Base-by-base conservation (phyloP, 2,329 filamentous ascomycete genomes). In the Xylariaceae sp. region DNA sequence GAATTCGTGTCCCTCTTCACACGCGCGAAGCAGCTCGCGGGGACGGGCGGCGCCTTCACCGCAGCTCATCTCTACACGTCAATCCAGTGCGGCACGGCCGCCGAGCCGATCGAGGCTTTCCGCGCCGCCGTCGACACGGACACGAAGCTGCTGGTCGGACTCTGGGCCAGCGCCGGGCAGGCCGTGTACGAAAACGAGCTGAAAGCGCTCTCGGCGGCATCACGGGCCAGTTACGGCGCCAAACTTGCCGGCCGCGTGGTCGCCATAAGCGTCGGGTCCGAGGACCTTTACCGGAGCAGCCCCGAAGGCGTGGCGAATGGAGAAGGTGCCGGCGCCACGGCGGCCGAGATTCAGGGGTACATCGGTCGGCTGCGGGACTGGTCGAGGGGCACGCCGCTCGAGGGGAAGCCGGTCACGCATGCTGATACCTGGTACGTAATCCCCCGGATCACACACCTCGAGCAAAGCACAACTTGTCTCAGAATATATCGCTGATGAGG, bases 1-100 rank as follows among this genome's bases (percentile, higher is more conserved):
- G 65, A 69, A 46, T 72, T 66, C 52, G 53, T 63, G 48, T 50
- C 50, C 23, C 59, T 70, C 39, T 72, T 73, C 59, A 56, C 61
- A 36, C 62, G 64, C 26, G 69, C 67, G 24, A 65, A 65, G 52
- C 59, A 56, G 37, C 58, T 71, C 2, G 55, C 60, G 1, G 62
- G 63, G 19, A 44, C 56, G 7, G n/a, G n/a, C 21, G 44, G 53
- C 7, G 58, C 61, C 38, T 72, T 71, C 59, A 65, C 62, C 34
- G 67, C 67, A 40, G 69, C 67, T 35, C 65, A 69, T 40, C 58
- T 73, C 18, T 72, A 59, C 41, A 60, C 56, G 3, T 57, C 55
- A 9, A 51, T 60, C 43, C 53, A 59, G 39, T 59, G 56, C 43
- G 61, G 59, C 14, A 56, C 52, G 13, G 34, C 48, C 4, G 47